Evolutionary conservation across 2,329 filamentous ascomycete species (phyloP), one percentile per base, ranked within the genome.

Genomic region (Mycosphaerella arachidis): DNA sequence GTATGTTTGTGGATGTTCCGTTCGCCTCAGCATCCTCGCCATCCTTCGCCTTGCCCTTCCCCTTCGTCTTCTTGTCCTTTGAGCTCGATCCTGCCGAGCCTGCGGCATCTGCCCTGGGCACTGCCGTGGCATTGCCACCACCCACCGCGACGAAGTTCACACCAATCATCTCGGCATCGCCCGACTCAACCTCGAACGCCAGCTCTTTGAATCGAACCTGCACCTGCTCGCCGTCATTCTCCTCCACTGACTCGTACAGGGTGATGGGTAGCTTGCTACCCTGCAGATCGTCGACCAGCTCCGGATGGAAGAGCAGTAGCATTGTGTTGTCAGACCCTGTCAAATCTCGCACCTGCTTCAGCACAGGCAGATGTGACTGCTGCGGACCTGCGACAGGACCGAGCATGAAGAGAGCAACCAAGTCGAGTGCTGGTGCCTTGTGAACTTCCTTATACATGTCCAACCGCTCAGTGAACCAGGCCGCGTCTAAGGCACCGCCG

Each of bases 81-180:
- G 59, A 60, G 18, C 59, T 67, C 37, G 57, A 58, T 54, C 61
- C 64, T 33, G 29, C 59, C 61, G 50, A 61, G 53, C 55, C n/a
- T 12, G 56, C 43, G n/a, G 48, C 55, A 8, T 66, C 67, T 18
- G 60, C 60, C 51, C 66, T 69, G 12, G 63, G 59, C 27, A 85
- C 78, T 33, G 85, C 85, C 10, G 89, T 86, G 27, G 92, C 92
- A 70, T 90, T 93, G 52, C 90, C 90, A 51, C 89, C 90, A 43
- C 90, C 91, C 55, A 88, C 87, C 0, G 93, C 92, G 20, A 99
- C 89, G 66, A 92, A 96, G 75, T 97, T 92, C 70, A 99, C 90
- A 67, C 90, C 90, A 66, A 99, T 97, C 92, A 97, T 97, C 75
- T 99, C 94, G 1, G 92, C 92, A 74, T 97, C 92, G 9, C 91